Evolutionary conservation across 2,329 filamentous ascomycete genomes (phyloP), one percentile per base, ranked within the genome.

Genomic region (Claviceps capensis): DNA sequence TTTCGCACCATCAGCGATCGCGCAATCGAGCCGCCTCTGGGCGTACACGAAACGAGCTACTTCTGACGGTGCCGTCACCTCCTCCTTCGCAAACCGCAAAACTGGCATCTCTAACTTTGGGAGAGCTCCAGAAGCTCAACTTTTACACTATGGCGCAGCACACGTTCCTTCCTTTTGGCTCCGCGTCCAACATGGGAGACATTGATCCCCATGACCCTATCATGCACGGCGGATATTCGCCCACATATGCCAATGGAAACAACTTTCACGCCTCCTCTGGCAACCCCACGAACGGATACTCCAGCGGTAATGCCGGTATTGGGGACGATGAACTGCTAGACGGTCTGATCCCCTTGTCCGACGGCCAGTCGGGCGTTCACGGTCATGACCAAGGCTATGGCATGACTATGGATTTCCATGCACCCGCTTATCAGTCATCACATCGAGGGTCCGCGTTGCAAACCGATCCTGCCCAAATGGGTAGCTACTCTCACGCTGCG

Each of bases 261-360:
- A 77, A 78, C 52, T 76, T 76, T 60, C 82, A 83, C 66, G 71
- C 75, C n/a, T 71, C 70, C 56, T 70, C 71, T 23, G 73, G 67
- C 61, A 84, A 78, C 63, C 73, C 82, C 57, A 76, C 78, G 36
- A 83, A 81, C 53, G 84, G 79, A 65, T 95, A 89, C 71, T 84
- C 85, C 46, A 83, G 82, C 59, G 85, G 85, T 54, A 85, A 84
- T 55, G 85, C 87, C 11, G 78, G 85, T 42, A 90, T 95, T 58
- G 84, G 81, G 56, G 91, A 95, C 58, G 91, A 96, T 57, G 91
- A 96, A 64, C 75, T 97, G 47, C 76, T 91, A 47, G 90, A 95
- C 58, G 79, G 79, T 38, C 74, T 91, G 8, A 76, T 70, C 44
- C 76, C 75, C 59, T 74, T 79, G 34, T 72, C 75, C 34, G 77